phyloP scores from a whole-genome alignment of 176 grass and related monocot genomes.

The Triticum timopheevii region DNA sequence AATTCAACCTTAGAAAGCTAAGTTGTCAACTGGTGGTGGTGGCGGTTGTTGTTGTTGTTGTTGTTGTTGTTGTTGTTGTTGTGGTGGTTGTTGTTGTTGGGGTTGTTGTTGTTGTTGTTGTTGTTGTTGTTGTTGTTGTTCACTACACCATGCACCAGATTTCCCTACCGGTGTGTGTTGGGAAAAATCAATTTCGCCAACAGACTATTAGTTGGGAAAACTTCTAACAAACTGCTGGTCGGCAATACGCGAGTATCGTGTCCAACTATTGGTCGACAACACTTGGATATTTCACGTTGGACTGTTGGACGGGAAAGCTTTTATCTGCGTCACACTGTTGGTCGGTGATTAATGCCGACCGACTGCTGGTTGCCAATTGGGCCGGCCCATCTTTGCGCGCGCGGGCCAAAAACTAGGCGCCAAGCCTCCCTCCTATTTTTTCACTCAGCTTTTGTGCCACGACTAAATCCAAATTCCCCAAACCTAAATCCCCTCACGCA shows the following conservation, averaged over 20 bases:
- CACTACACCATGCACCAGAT: neutral
- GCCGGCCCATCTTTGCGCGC: neutral
- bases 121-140: too few species aligned
- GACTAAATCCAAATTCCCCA: too few species aligned
- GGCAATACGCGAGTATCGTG: neutral
- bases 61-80: too few species aligned
- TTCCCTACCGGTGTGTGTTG: neutral
- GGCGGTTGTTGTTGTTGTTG: too few species aligned
- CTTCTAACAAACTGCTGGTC: neutral
- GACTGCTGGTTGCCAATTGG: neutral
- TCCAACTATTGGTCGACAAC: neutral
- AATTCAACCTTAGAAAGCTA: too few species aligned
- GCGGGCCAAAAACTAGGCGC: neutral
- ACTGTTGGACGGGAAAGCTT: neutral
- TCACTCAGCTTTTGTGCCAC: too few species aligned
- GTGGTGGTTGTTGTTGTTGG: too few species aligned
- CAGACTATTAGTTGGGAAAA: too few species aligned
- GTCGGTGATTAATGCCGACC: neutral
- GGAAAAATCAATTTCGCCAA: neutral
- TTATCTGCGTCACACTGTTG: neutral
- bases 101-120: too few species aligned
- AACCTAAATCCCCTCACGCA: too few species aligned
- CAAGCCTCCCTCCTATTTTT: neutral
- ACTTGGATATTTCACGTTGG: neutral
- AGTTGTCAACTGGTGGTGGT: too few species aligned